phyloP scores from a whole-genome alignment of 2,329 filamentous ascomycete genomes.

The Penicillium sp. region DNA sequence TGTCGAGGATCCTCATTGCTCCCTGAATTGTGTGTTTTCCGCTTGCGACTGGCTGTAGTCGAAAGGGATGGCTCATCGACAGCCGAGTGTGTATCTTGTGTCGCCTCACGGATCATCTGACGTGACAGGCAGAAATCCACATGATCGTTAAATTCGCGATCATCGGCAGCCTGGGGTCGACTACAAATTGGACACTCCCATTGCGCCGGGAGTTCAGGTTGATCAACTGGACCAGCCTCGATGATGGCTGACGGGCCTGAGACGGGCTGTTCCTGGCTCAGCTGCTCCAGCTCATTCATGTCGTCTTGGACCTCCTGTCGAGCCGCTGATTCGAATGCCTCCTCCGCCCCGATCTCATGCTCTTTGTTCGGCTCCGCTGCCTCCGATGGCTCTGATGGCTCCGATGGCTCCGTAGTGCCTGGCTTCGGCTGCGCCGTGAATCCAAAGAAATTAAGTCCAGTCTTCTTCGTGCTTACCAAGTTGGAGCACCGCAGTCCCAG shows the following conservation, averaged over 20 bases:
- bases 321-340: slow-evolving; percentile 66
- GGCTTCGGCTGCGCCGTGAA: slow-evolving; percentile 28
- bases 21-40: slow-evolving; percentile 38
- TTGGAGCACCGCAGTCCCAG: slow-evolving; percentile 90
- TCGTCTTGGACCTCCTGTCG: slow-evolving; percentile 64
- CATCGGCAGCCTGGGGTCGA: slow-evolving; percentile 74
- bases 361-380: slow-evolving; percentile 34
- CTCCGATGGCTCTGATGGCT: not conserved
- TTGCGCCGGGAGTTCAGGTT: slow-evolving; percentile 48
- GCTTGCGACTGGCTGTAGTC: slow-evolving; percentile 25
- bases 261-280: slow-evolving; percentile 60
- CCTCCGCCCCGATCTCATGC: slow-evolving; percentile 72
- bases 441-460: slow-evolving; percentile 81
- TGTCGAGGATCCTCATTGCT: slow-evolving; percentile 33
- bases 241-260: slow-evolving; percentile 6
- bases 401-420: not conserved
- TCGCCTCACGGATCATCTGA: slow-evolving; percentile 81
- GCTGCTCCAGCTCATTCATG: slow-evolving; percentile 63
- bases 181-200: slow-evolving; percentile 91
- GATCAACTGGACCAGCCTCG: slow-evolving; percentile 7
- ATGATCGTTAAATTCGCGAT: slow-evolving; percentile 83
- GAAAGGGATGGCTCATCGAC: slow-evolving; percentile 20
- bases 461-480: slow-evolving; percentile 82
- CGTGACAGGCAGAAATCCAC: slow-evolving; percentile 89
- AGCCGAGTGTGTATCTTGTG: slow-evolving; percentile 56